phyloP scores from a whole-genome alignment of 176 grass and related monocot species.

The Tillandsia leiboldiana region DNA sequence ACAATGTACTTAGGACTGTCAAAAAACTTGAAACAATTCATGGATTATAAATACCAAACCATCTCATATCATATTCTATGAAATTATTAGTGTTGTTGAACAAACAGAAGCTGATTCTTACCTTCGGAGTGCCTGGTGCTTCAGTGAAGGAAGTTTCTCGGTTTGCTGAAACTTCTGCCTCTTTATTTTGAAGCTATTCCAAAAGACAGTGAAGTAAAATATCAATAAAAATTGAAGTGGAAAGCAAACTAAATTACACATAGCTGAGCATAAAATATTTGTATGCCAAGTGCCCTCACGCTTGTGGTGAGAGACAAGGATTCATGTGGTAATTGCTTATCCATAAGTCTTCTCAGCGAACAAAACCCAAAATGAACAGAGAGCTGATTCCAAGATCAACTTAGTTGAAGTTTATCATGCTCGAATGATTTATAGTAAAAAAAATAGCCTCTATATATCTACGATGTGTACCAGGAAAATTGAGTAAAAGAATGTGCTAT shows the following conservation, averaged over 20 bases:
- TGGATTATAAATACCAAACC: too few species aligned
- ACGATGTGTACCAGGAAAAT: too few species aligned
- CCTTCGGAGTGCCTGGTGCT: conserved; percentile 82
- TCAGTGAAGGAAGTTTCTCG: conserved; percentile 72
- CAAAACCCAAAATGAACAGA: too few species aligned
- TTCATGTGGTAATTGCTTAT: not conserved
- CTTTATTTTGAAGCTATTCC: conserved; percentile 81
- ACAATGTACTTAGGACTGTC: too few species aligned
- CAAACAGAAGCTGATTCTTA: conserved; percentile 13
- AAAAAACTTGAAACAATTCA: too few species aligned
- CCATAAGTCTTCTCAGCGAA: not conserved
- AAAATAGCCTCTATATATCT: too few species aligned
- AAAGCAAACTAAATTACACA: not conserved
- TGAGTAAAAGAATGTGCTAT: too few species aligned
- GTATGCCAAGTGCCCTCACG: not conserved
- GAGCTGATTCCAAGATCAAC: too few species aligned
- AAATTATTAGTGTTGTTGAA: not conserved
- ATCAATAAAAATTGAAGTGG: conserved; percentile 4
- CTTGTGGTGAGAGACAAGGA: not conserved
- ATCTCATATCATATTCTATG: not conserved
- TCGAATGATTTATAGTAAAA: too few species aligned
- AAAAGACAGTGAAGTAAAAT: conserved; percentile 19
- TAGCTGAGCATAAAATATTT: not conserved
- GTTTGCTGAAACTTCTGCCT: conserved; percentile 69
- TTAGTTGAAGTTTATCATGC: too few species aligned